Conservation (phyloP, 2,329 filamentous ascomycete genomes). For the Ophiosphaerella korrae region DNA sequence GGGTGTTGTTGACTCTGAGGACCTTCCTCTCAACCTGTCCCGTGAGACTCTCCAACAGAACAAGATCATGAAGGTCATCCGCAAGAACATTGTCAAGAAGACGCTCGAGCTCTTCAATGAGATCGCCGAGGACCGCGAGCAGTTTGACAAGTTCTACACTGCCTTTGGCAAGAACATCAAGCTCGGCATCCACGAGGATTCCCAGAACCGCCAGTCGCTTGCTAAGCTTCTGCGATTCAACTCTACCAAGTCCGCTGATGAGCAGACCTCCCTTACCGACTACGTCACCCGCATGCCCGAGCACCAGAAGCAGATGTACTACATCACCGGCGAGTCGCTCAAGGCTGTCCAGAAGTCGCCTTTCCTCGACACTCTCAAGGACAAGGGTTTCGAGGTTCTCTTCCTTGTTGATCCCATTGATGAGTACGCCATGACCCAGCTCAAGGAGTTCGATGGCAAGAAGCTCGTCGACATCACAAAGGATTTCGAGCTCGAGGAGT, state of each 20-base stretch:
- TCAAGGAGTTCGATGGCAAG: slow-evolving; percentile 99
- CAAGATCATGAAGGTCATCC: slow-evolving; percentile 99
- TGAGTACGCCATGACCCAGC: slow-evolving; percentile 98
- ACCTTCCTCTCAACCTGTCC: slow-evolving; percentile 98
- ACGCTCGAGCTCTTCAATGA: slow-evolving; percentile 98
- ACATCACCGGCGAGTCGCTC: slow-evolving; percentile 99
- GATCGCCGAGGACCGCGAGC: slow-evolving; percentile 99
- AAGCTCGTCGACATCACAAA: slow-evolving; percentile 99
- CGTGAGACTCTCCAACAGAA: slow-evolving; percentile 99
- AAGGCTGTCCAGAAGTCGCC: slow-evolving; percentile 98
- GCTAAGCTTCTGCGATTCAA: slow-evolving; percentile 99
- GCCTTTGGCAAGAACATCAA: slow-evolving; percentile 99
- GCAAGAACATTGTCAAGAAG: slow-evolving; percentile 99
- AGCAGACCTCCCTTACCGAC: slow-evolving; percentile 92
- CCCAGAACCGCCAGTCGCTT: slow-evolving; percentile 89
- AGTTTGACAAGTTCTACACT: slow-evolving; percentile 99
- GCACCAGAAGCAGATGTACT: slow-evolving; percentile 99
- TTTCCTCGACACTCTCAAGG: slow-evolving; percentile 98
- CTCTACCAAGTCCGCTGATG: slow-evolving; percentile 98
- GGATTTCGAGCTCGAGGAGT: slow-evolving; percentile 99
- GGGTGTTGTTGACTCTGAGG: slow-evolving; percentile 99
- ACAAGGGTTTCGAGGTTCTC: slow-evolving; percentile 99
- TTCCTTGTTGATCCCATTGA: slow-evolving; percentile 99
- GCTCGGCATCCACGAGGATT: slow-evolving; percentile 99
- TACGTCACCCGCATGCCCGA: slow-evolving; percentile 99